Percentiles rank a stretch among this genome's conserved stretches.
Conservation (phyloP, 148 eudicot genomes). For the Selenicereus undatus region DNA sequence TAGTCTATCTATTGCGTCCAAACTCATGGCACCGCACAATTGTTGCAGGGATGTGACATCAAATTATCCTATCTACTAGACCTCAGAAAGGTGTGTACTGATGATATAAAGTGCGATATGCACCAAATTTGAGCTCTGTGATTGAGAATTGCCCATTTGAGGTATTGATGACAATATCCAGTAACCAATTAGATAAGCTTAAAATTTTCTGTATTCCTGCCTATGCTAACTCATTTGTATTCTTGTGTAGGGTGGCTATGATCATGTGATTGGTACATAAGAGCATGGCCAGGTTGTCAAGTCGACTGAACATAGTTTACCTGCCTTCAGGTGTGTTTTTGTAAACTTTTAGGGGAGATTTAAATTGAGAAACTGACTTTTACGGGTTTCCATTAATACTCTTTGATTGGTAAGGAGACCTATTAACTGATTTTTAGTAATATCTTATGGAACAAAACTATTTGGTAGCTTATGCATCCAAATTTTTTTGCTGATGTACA, state of each 20-base stretch:
- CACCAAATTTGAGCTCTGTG: constrained; percentile 80
- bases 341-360: neutral
- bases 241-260: constrained; percentile 74
- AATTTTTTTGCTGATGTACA: neutral
- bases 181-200: neutral
- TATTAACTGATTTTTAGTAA: neutral
- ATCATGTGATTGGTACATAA: constrained; percentile 91
- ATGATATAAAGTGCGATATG: constrained; percentile 97
- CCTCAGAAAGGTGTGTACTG: constrained; percentile 85
- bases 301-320: constrained; percentile 74
- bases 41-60: constrained; percentile 43
- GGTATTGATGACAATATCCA: constrained; percentile 36
- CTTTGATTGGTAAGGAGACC: neutral
- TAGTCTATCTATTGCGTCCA: constrained; percentile 14
- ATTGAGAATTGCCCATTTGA: constrained; percentile 61
- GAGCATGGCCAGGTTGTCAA: constrained; percentile 81
- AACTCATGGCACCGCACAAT: constrained; percentile 20
- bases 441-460: neutral
- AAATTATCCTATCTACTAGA: constrained; percentile 62
- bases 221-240: neutral
- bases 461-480: neutral
- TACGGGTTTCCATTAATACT: neutral
- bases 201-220: neutral
- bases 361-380: neutral
- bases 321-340: constrained; percentile 67